Conservation (phyloP, 2,329 filamentous ascomycete species). For the Corniculantispora saksenae region DNA sequence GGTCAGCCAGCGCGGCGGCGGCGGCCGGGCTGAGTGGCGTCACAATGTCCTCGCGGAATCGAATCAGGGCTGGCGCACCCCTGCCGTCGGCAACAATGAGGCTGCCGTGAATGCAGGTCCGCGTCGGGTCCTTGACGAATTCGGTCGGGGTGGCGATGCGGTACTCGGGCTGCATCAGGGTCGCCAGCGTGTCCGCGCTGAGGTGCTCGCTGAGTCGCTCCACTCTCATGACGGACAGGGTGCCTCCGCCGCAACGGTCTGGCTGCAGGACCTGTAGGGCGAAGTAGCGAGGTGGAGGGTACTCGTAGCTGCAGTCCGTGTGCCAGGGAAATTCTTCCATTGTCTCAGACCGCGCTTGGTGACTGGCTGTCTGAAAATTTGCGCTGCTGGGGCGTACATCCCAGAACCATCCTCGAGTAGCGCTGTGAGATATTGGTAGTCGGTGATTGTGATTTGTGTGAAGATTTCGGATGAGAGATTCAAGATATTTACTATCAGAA, state of each 20-base stretch:
- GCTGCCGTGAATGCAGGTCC: conserved; percentile 26
- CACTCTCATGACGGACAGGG: conserved; percentile 40
- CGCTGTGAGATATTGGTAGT: conserved; percentile 43
- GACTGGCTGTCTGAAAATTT: conserved; percentile 31
- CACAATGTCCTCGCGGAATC: conserved; percentile 36
- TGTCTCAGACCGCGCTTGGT: conserved; percentile 43
- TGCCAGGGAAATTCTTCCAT: conserved; percentile 46
- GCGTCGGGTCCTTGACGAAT: conserved; percentile 33
- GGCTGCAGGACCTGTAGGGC: conserved; percentile 44
- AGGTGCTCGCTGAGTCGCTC: conserved; percentile 30
- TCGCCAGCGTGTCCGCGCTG: conserved; percentile 24
- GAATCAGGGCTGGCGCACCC: conserved; percentile 25
- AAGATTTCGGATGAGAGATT: conserved; percentile 34
- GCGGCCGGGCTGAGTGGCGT: conserved; percentile 29
- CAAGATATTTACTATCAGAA: conserved; percentile 35
- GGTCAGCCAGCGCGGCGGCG: conserved; percentile 26
- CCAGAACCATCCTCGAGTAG: conserved; percentile 46
- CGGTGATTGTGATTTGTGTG: conserved; percentile 35
- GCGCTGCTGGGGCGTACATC: conserved; percentile 37
- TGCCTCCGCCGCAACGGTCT: conserved; percentile 42
- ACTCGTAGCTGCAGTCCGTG: conserved; percentile 46
- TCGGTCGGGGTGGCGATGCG: conserved; percentile 35
- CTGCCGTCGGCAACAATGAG: conserved; percentile 22
- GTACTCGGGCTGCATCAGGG: conserved; percentile 32
- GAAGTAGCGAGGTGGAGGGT: conserved; percentile 38